Base-by-base conservation (phyloP, 2,329 filamentous ascomycete species). In the Acrodontium crateriforme region DNA sequence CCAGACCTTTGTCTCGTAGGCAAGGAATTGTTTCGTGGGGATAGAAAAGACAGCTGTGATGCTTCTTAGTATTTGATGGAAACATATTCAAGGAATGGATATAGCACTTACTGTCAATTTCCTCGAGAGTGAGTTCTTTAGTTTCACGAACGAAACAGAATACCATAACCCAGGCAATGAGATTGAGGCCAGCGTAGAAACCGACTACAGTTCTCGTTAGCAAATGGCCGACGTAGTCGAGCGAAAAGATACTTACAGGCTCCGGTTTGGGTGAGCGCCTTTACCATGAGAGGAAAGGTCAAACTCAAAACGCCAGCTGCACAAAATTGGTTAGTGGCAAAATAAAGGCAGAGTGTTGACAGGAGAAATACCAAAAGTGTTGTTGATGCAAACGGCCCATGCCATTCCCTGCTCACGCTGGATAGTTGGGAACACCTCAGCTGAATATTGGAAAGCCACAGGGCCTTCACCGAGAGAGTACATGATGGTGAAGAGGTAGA, bases 361-460 rank as follows among this genome's bases (percentile, higher is more conserved):
- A 11, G 19, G 27, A 25, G 23, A 22, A 36, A 31, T 33, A 50
- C 45, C 50, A 18, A 60, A 62, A 13, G 56, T 59, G 47, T 62
- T 61, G 45, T 71, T 71, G 55, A 70, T 70, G 31, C 65, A 63
- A 56, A 67, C 70, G 9, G 63, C 67, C 25, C 63, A 69, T 0
- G 66, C 63, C 49, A 53, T 53, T 3, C 49, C 50, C 16, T 50
- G 44, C 34, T 59, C 56, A 36, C 60, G 55, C 22, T 61, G 50
- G 20, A 59, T 58, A 11, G 60, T 52, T 0, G 59, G 60, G 41
- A 60, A 62, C 0, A 58, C 58, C 30, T 63, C 60, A 9, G 60
- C 59, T 0, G 49, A 41, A 50, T 58, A 41, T 37, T 58, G 59
- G 45, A 58, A 57, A 4, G 55, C 53, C 1, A 56, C 53, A 1